A percentile compares a stretch with the other conserved stretches of the same genome.
Conservation (phyloP, 306 rosid species). For the Glycine soja region DNA sequence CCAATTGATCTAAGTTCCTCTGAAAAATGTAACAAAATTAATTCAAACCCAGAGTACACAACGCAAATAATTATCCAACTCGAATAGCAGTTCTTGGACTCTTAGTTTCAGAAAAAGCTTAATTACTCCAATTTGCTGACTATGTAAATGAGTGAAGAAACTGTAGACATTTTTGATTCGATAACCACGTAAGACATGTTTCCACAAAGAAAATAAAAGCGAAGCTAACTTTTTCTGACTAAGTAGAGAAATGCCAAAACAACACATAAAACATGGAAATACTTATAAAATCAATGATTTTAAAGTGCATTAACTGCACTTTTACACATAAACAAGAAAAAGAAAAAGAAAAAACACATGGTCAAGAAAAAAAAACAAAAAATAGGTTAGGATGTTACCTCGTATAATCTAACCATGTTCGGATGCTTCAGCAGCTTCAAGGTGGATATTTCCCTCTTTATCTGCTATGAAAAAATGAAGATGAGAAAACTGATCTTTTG, state of each 20-base stretch:
- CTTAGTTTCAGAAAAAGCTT: too few relatives aligned
- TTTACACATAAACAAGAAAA: not conserved
- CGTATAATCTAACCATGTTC: slow-evolving; percentile 80
- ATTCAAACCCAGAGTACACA: too few relatives aligned
- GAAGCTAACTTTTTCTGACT: too few relatives aligned
- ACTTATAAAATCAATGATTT: not conserved
- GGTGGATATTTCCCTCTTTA: too few relatives aligned
- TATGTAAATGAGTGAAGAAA: not conserved
- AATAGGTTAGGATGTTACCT: slow-evolving; percentile 57
- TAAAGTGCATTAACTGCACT: not conserved
- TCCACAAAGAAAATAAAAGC: not conserved
- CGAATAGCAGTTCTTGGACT: too few relatives aligned
- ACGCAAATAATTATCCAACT: too few relatives aligned
- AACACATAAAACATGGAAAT: not conserved
- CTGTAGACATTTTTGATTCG: not conserved
- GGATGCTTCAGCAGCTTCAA: too few relatives aligned
- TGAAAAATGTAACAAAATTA: too few relatives aligned
- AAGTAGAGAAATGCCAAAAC: not conserved
- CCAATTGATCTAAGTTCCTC: too few relatives aligned
- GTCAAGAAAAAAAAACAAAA: not conserved
- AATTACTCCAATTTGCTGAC: not conserved
- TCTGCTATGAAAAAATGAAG: too few relatives aligned
- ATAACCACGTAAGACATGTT: not conserved
- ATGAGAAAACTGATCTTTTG: too few relatives aligned
- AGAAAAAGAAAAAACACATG: not conserved